A percentile compares a stretch with the other conserved stretches of the same genome.
These are phyloP conservation scores for Linderniella brevidens DNA, from an alignment of 257 asterid genomes.

Conservation along the genomic window DNA sequence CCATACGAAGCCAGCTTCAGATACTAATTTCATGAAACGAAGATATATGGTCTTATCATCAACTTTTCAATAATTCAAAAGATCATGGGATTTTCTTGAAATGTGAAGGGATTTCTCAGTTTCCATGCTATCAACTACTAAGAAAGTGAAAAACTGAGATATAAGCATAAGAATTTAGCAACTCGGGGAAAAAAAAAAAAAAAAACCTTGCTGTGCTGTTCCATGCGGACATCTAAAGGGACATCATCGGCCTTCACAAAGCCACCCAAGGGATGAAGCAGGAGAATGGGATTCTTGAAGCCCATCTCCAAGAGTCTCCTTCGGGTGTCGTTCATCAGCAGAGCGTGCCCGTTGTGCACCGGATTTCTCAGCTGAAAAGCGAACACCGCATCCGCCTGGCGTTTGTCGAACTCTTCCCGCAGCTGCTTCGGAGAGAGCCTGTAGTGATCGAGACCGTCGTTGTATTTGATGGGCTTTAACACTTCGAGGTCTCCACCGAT, in stretches of 20 bases:
- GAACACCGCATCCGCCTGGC: slow-evolving; percentile 72
- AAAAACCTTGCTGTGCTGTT: slow-evolving; percentile 73
- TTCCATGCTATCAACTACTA: neutral
- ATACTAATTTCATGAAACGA: neutral
- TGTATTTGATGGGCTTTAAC: slow-evolving; percentile 52
- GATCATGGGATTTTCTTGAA: too few species aligned
- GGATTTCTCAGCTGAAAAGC: slow-evolving; percentile 86
- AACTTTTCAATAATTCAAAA: too few species aligned
- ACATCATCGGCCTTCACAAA: slow-evolving; percentile 74
- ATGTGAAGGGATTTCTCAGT: neutral
- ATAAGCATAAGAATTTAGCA: too few species aligned
- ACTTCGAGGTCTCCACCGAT: too few species aligned
- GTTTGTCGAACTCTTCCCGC: slow-evolving; percentile 50
- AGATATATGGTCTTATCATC: too few species aligned
- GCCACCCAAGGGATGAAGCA: slow-evolving; percentile 85
- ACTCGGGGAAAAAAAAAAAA: neutral
- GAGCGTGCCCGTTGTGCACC: slow-evolving; percentile 73
- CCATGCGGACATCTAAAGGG: slow-evolving; percentile 75
- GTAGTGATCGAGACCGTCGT: slow-evolving; percentile 73
- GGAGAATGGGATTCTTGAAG: slow-evolving; percentile 59
- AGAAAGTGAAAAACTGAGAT: neutral
- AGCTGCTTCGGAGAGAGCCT: slow-evolving; percentile 66
- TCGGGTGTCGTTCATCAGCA: slow-evolving; percentile 75
- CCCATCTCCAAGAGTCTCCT: slow-evolving; percentile 59
- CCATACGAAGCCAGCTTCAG: neutral